Percentiles rank a stretch among this genome's conserved stretches.
phyloP scores from a whole-genome alignment of 176 grass and related monocot genomes.

The Guadua angustifolia region DNA sequence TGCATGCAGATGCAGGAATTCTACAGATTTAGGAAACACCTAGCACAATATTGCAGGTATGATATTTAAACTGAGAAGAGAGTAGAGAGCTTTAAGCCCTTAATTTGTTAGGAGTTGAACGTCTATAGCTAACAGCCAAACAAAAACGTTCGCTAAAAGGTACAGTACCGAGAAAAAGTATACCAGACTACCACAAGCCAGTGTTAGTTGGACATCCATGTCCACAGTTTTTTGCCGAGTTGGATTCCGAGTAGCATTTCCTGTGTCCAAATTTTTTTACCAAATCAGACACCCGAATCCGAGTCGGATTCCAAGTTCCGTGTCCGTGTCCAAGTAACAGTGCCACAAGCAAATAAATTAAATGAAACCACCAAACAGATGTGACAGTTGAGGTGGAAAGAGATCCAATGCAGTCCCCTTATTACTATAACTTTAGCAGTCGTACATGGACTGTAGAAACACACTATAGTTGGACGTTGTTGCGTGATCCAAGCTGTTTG shows the following conservation, averaged over 20 bases:
- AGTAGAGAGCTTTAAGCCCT: not conserved
- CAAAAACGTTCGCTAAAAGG: not conserved
- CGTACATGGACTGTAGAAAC: too few relatives aligned
- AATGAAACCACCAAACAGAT: slow-evolving; percentile 12
- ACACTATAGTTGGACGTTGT: too few relatives aligned
- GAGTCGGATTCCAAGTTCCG: too few relatives aligned
- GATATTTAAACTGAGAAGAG: not conserved
- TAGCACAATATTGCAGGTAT: slow-evolving; percentile 5
- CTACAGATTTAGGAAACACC: not conserved
- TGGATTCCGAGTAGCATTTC: too few relatives aligned
- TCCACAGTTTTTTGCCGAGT: too few relatives aligned
- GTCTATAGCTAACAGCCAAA: slow-evolving; percentile 4
- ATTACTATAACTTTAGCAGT: too few relatives aligned
- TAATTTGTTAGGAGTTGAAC: slow-evolving; percentile 17
- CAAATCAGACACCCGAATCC: too few relatives aligned
- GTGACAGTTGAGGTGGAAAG: not conserved
- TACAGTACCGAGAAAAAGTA: not conserved
- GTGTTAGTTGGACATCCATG: too few relatives aligned
- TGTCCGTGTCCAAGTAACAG: too few relatives aligned
- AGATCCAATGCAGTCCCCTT: too few relatives aligned
- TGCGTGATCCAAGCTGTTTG: too few relatives aligned
- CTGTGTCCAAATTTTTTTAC: too few relatives aligned
- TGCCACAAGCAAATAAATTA: slow-evolving; percentile 21
- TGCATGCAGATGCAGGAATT: not conserved
- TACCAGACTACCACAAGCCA: not conserved